These are phyloP conservation scores for Euphorbia celastroides DNA, from an alignment of 441 rosid genomes.

Conservation along the genomic window DNA sequence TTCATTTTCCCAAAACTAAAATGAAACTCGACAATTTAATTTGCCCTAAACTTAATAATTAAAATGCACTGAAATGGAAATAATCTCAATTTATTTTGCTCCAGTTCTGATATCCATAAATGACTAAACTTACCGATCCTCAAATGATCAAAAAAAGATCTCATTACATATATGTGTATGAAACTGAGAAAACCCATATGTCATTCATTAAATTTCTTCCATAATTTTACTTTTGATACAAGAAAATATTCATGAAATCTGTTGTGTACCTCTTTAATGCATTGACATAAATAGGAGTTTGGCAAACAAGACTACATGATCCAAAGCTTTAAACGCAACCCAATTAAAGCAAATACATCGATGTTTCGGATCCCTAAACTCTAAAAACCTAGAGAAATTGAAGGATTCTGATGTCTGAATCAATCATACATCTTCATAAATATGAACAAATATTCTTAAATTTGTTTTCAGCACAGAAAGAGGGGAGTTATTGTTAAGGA, in stretches of 20 bases:
- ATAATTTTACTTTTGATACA: not conserved
- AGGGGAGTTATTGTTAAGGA: conserved; percentile 3
- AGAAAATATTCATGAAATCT: not conserved
- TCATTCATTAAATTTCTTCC: not conserved
- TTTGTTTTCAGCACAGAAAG: not conserved
- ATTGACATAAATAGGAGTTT: not conserved
- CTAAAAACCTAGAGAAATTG: conserved; percentile 1
- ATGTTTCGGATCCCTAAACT: not conserved
- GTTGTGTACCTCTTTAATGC: not conserved
- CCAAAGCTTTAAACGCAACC: not conserved
- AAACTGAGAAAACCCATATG: not conserved
- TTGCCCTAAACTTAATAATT: too few species aligned
- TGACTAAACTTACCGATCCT: not conserved
- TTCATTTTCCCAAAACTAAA: too few species aligned
- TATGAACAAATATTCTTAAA: not conserved
- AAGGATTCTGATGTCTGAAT: not conserved
- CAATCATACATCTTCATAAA: not conserved
- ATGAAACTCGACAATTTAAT: too few species aligned
- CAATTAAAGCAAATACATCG: not conserved
- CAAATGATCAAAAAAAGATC: not conserved
- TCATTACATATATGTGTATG: not conserved
- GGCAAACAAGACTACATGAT: not conserved
- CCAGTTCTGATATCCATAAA: not conserved
- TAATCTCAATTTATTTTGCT: not conserved
- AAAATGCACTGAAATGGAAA: not conserved